Percentiles rank a stretch among this genome's conserved stretches.
Evolutionary conservation across 495 filamentous ascomycete species (phyloP).

Genomic region (Choiromyces venosus): DNA sequence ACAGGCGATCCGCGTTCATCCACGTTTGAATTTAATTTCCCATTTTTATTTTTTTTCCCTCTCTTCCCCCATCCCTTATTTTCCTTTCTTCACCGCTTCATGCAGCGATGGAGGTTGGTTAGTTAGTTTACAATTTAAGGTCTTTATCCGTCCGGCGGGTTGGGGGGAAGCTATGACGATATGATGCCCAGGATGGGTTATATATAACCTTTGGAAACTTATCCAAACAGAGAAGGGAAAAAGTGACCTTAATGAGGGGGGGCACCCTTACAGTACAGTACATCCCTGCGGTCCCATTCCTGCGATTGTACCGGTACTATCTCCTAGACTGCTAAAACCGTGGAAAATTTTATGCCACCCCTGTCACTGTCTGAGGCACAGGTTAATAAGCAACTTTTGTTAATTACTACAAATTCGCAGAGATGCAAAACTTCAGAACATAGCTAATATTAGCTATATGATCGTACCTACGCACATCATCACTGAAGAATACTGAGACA

Average conservation of each 20-base stretch:
- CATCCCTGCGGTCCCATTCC: not conserved
- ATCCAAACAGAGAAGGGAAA: not conserved
- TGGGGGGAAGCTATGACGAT: not conserved
- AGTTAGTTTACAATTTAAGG: not conserved
- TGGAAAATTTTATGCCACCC: too few species aligned
- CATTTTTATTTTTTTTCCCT: not conserved
- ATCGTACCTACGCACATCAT: too few species aligned
- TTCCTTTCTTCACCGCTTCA: not conserved
- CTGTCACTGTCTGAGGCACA: too few species aligned
- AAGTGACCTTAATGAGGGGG: not conserved
- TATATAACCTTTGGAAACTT: not conserved
- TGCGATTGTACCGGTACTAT: not conserved
- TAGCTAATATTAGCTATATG: too few species aligned
- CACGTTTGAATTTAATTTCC: not conserved
- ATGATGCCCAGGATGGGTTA: not conserved
- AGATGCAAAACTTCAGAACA: too few species aligned
- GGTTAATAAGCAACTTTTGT: too few species aligned
- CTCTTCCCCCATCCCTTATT: not conserved
- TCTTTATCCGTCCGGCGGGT: not conserved
- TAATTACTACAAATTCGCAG: too few species aligned
- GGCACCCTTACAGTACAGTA: not conserved
- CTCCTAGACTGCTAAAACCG: too few species aligned
- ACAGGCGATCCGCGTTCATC: not conserved
- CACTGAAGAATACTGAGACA: too few species aligned
- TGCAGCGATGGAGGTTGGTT: not conserved